Evolutionary conservation across 1,284 basidiomycete species (phyloP), one percentile per base, ranked within the genome.

Genomic region (Ceratobasidium theobromae): DNA sequence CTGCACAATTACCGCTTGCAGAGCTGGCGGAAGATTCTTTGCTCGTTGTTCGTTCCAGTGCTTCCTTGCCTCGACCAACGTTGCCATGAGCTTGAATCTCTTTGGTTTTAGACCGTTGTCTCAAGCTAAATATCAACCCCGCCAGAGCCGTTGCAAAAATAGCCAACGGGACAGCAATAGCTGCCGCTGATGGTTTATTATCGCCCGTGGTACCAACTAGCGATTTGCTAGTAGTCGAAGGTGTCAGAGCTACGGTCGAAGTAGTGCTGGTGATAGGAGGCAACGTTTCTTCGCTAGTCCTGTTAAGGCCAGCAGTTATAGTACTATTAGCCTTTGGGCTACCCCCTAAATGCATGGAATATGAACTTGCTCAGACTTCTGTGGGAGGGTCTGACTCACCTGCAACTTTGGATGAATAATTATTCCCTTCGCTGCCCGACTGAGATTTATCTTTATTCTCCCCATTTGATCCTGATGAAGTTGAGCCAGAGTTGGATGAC

Each of bases 181-280:
- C 57, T 23, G 46, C 57, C 14, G 57, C 40, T n/a, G 57, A 62
- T 16, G 57, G 57, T 38, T 62, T 62, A 46, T 51, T 62, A 33
- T 51, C 46, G 12, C 14, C 48, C 4, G 57, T 6, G 4, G 46
- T 51, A 27, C 45, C 46, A 8, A 51, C 35, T 1, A 62, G 46
- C 25, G 57, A 32, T n/a, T 51, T 62, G 33, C 51, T 49, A 8
- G 57, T 62, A 8, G 38, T 23, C 25, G 46, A 62, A 23, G 57
- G 46, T 6, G 23, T 4, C 3, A 40, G 35, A n/a, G 48, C 21
- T 30, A 30, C 12, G 14, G 12, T 8, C 16, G 27, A 18, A 4
- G 46, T 40, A 16, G 57, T 18, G 11, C 57, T 38, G 27, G 46
- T 62, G 5, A 21, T 3, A 14, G 41, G 12, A 23, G 46, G 2